Evolutionary conservation across 768 basidiomycete genomes (phyloP).

Genomic region (Porphyrellus cyaneotinctus): DNA sequence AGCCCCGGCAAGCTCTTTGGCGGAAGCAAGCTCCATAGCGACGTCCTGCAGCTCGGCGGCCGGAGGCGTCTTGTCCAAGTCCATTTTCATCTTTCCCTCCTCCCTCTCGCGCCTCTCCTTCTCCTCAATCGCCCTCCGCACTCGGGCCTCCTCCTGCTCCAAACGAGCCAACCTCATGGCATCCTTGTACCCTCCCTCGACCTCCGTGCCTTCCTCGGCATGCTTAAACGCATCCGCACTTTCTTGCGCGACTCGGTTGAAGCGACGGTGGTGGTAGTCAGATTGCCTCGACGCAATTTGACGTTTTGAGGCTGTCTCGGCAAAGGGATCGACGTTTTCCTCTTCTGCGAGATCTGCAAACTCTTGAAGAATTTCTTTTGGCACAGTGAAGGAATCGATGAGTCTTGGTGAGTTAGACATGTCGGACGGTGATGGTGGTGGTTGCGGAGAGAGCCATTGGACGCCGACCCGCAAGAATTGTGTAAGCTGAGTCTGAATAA

Average conservation of each 20-base stretch:
- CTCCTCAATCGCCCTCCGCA: slow-evolving; percentile 82
- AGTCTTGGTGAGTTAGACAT: slow-evolving; percentile 63
- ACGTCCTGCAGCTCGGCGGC: slow-evolving; percentile 73
- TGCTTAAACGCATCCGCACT: slow-evolving; percentile 76
- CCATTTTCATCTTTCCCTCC: slow-evolving; percentile 71
- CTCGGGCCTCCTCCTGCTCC: slow-evolving; percentile 90
- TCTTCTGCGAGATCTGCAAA: slow-evolving; percentile 92
- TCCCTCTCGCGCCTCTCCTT: slow-evolving; percentile 77
- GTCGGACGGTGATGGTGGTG: slow-evolving; percentile 34
- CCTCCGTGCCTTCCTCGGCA: slow-evolving; percentile 59
- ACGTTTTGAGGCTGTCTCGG: slow-evolving; percentile 87
- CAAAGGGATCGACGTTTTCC: slow-evolving; percentile 87
- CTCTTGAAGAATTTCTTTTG: slow-evolving; percentile 91
- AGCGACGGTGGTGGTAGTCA: slow-evolving; percentile 92
- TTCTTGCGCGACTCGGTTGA: slow-evolving; percentile 77
- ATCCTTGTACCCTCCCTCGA: slow-evolving; percentile 91
- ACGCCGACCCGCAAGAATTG: neutral
- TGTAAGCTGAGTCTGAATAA: slow-evolving; percentile 32
- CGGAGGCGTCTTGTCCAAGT: slow-evolving; percentile 90
- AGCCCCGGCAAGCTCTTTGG: slow-evolving; percentile 37
- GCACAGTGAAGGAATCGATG: slow-evolving; percentile 87
- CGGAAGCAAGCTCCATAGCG: slow-evolving; percentile 59
- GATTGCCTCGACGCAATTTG: slow-evolving; percentile 92
- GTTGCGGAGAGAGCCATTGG: slow-evolving; percentile 15
- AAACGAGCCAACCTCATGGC: slow-evolving; percentile 88